Percentiles rank a stretch among this genome's conserved stretches.
phyloP scores from a whole-genome alignment of 768 basidiomycete genomes.

The Bullera alba region DNA sequence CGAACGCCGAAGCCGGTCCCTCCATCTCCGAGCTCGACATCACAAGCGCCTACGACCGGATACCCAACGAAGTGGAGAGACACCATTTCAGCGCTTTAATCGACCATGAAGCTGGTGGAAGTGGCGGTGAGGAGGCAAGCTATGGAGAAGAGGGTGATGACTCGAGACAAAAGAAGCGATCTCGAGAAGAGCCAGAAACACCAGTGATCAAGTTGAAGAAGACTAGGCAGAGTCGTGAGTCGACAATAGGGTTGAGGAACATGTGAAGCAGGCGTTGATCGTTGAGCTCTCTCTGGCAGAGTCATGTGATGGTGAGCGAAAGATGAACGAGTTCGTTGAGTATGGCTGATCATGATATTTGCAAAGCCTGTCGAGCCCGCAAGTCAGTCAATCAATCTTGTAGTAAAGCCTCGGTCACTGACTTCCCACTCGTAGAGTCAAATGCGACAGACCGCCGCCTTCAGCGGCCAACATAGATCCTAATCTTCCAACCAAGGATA shows the following conservation, averaged over 20 bases:
- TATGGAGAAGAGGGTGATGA: not conserved
- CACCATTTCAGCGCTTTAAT: too few relatives aligned
- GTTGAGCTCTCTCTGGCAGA: conserved; percentile 10
- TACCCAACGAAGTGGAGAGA: too few relatives aligned
- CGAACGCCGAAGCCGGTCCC: too few relatives aligned
- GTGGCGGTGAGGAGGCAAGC: too few relatives aligned
- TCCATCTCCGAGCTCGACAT: too few relatives aligned
- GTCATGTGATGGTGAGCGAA: conserved; percentile 33
- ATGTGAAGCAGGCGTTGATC: too few relatives aligned
- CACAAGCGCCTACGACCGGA: too few relatives aligned
- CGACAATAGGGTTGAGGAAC: too few relatives aligned
- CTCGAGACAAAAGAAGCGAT: not conserved
- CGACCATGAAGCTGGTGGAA: too few relatives aligned
- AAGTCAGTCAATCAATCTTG: conserved; percentile 22
- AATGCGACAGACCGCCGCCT: conserved; percentile 37
- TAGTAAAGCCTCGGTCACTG: not conserved
- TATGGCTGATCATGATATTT: not conserved
- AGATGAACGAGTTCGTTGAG: not conserved
- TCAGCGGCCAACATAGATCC: not conserved
- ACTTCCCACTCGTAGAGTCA: conserved; percentile 21
- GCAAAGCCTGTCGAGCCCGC: conserved; percentile 33
- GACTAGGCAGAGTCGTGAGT: conserved; percentile 38
- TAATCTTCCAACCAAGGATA: conserved; percentile 3
- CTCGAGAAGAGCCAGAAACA: not conserved
- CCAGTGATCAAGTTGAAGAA: too few relatives aligned